Evolutionary conservation across 345 rosid species (phyloP).

Genomic region (Zanthoxylum bungeanum): DNA sequence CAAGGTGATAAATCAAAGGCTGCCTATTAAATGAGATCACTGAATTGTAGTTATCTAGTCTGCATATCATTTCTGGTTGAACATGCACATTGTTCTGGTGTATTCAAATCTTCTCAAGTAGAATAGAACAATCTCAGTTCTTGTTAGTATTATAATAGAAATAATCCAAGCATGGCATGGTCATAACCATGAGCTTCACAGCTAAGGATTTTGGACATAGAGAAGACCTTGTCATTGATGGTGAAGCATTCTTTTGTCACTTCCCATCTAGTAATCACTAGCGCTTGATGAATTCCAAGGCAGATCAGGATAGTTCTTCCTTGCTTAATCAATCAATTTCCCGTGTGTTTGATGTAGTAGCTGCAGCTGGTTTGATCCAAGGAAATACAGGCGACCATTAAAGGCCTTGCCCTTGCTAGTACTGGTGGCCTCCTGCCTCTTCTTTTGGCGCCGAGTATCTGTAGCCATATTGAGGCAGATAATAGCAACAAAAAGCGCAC

Average conservation of each 20-base stretch:
- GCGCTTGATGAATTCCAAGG: constrained; percentile 22
- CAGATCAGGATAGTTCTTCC: constrained; percentile 27
- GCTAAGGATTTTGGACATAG: constrained; percentile 20
- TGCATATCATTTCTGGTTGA: too few relatives aligned
- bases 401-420: constrained; percentile 30
- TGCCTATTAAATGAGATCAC: too few relatives aligned
- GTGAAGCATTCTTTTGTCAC: constrained; percentile 33
- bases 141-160: constrained; percentile 29
- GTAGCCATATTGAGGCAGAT: not conserved
- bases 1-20: too few relatives aligned
- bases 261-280: constrained; percentile 28
- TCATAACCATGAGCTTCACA: constrained; percentile 25
- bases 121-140: constrained; percentile 22
- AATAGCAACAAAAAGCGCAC: constrained; percentile 7
- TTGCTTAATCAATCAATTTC: constrained; percentile 17
- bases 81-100: not conserved
- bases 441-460: not conserved
- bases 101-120: not conserved
- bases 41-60: too few relatives aligned
- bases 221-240: constrained; percentile 21
- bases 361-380: constrained; percentile 15
- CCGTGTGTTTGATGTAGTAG: constrained; percentile 23
- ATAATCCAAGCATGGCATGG: constrained; percentile 25
- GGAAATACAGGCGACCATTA: constrained; percentile 29
- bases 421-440: constrained; percentile 22